Percentiles rank a stretch among this genome's conserved stretches.
Evolutionary conservation across 441 rosid genomes (phyloP).

Genomic region (Eugenia klotzschiana): DNA sequence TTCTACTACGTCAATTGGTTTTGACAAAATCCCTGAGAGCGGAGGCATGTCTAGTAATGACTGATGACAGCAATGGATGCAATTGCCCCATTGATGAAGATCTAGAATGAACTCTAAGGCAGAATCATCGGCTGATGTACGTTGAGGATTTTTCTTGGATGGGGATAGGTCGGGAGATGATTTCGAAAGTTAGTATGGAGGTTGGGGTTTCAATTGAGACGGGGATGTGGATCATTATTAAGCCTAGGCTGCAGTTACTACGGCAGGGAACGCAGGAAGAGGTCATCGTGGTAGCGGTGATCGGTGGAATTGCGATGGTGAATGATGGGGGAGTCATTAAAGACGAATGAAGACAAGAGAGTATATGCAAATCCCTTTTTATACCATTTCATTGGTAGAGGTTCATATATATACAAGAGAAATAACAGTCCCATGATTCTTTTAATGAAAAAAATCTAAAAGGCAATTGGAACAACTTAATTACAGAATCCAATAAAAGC

Average conservation of each 20-base stretch:
- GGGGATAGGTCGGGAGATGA: neutral
- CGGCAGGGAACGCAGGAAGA: neutral
- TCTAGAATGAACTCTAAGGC: neutral
- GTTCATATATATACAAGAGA: neutral
- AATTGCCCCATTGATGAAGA: neutral
- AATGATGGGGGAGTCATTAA: neutral
- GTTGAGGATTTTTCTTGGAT: neutral
- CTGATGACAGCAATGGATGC: neutral
- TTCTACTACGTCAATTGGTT: neutral
- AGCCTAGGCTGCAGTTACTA: neutral
- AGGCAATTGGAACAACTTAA: neutral
- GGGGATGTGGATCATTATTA: neutral
- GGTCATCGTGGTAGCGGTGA: neutral
- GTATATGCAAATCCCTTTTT: neutral
- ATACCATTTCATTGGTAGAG: neutral
- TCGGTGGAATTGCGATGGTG: neutral
- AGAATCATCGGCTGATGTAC: neutral
- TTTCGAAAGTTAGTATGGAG: neutral
- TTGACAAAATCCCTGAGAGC: neutral
- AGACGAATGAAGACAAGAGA: neutral
- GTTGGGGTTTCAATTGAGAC: neutral
- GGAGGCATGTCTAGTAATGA: neutral
- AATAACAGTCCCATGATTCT: neutral
- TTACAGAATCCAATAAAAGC: neutral
- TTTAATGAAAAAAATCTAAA: neutral